Evolutionary conservation across 2,329 filamentous ascomycete species (phyloP), one percentile per base, ranked within the genome.

Genomic region (Aspergillus thermomutatus): DNA sequence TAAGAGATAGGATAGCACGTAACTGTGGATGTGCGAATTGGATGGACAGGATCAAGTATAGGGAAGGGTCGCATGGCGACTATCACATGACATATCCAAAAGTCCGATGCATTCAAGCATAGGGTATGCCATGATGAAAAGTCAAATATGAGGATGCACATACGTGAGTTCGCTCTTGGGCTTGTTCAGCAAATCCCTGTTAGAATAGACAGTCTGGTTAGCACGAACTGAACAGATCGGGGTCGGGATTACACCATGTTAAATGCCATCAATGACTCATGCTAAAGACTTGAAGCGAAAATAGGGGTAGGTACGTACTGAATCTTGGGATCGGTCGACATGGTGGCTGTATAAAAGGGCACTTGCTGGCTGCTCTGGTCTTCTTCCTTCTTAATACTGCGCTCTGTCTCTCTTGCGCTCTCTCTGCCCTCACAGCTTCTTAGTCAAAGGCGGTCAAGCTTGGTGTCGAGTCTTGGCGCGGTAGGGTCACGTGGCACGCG

Each of bases 131-230:
- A 54, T 43, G 46, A 58, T 53, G 52, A 46, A 61, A 54, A 60
- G 54, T 37, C 40, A 50, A 52, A 56, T 37, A 37, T 10, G 49
- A 45, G 48, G 28, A 58, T 46, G 41, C 48, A 83, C 88, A 67
- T 86, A 95, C 91, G 92, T 96, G 78, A 96, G 88, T 74, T 97
- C 92, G 70, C 83, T 86, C 77, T 91, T 90, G 64, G 91, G 87
- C 83, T 96, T 96, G 75, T 85, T 87, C 64, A 95, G 86, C 70
- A 96, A 86, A 77, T 96, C 92, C 78, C 91, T 95, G 73, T 58
- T 58, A 17, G 51, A 45, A 49, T 19, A 64, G 77, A 69, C 78
- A 72, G 57, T 43, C 60, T 61, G 41, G 47, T 56, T 50, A 61
- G 52, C 52, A 56, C n/a, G 19, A 55, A 46, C 55, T 51, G 47